Base-by-base conservation (phyloP, 1,139 yeast species). In the Trichomonascaceae sp. region DNA sequence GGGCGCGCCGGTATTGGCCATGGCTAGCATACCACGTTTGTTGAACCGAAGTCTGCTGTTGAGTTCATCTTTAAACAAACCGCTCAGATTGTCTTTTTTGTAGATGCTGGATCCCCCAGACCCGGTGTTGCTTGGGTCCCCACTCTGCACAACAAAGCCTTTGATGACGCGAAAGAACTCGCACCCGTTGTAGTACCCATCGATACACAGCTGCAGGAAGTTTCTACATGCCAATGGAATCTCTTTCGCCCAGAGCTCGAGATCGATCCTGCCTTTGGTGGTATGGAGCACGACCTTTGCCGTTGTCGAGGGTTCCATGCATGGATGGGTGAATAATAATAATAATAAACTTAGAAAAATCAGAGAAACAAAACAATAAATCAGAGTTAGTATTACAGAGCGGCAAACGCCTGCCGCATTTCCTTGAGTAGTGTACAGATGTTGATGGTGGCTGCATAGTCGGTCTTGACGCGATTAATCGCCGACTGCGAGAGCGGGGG, bases 221-320 rank as follows among this genome's bases (percentile, higher is more conserved):
- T 50, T 47, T 29, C 65, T 53, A 23, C 69, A 49, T 1, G 74
- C 67, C 1, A 44, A 42, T 0, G 92, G 87, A 3, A 71, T 56
- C 49, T 81, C 85, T 43, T 72, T 72, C 17, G 87, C 81, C 77
- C 81, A 81, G 8, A 80, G 50, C 34, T 74, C 84, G 2, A 80
- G 51, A 28, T 65, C 71, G 0, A 81, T 55, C 1, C 59, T 53
- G 1, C 93, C 93, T 38, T 72, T 74, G 9, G 71, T 58, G 1
- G 92, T 78, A 9, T 52, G 43, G 3, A 80, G 44, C 11, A 62
- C 50, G 15, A 76, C 76, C 41, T 67, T 68, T 1, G 82, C 85
- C 3, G 74, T 65, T 1, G 85, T 70, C 20, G 64, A 59, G 2
- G 81, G 82, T 45, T 75, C 82, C 33, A 52, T 45, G 51, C 9